Percentiles rank a stretch among this genome's conserved stretches.
Evolutionary conservation across 805 yeast genomes (phyloP).

Genomic region (Cephaloascus albidus): DNA sequence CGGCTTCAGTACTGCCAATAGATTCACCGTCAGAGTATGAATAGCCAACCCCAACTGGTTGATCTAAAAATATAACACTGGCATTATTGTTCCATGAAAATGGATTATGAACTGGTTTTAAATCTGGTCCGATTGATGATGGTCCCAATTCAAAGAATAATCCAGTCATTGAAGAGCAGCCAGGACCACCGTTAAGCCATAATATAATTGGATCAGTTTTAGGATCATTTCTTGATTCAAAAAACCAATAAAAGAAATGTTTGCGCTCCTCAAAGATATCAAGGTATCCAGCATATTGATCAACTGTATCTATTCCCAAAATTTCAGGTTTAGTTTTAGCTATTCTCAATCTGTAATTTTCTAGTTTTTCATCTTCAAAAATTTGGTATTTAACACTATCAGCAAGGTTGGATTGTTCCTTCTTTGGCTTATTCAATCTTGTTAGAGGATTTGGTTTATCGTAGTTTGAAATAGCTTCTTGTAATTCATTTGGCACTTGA

Average conservation of each 20-base stretch:
- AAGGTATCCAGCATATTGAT: slow-evolving; percentile 29
- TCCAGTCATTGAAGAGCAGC: slow-evolving; percentile 85
- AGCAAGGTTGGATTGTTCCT: too few species aligned
- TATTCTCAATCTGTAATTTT: slow-evolving; percentile 32
- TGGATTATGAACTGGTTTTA: slow-evolving; percentile 62
- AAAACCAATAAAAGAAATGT: slow-evolving; percentile 22
- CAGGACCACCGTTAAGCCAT: slow-evolving; percentile 96
- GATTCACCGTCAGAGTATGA: slow-evolving; percentile 39
- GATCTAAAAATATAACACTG: too few species aligned
- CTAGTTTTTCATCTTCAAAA: too few species aligned
- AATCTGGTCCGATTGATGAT: slow-evolving; percentile 49
- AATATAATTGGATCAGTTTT: slow-evolving; percentile 72
- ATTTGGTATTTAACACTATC: too few species aligned
- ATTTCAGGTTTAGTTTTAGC: slow-evolving; percentile 22
- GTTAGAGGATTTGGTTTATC: not conserved
- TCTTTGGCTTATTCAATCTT: not conserved
- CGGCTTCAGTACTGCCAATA: slow-evolving; percentile 68
- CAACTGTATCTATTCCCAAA: slow-evolving; percentile 24
- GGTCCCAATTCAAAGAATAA: slow-evolving; percentile 84
- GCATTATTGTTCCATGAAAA: slow-evolving; percentile 82
- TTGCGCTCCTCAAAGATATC: slow-evolving; percentile 21
- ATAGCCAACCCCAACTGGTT: slow-evolving; percentile 82
- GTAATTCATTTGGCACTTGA: not conserved
- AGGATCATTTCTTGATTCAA: too few species aligned
- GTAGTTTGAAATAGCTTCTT: not conserved